Evolutionary conservation across 306 rosid species (phyloP).

Genomic region (Inga laurina): DNA sequence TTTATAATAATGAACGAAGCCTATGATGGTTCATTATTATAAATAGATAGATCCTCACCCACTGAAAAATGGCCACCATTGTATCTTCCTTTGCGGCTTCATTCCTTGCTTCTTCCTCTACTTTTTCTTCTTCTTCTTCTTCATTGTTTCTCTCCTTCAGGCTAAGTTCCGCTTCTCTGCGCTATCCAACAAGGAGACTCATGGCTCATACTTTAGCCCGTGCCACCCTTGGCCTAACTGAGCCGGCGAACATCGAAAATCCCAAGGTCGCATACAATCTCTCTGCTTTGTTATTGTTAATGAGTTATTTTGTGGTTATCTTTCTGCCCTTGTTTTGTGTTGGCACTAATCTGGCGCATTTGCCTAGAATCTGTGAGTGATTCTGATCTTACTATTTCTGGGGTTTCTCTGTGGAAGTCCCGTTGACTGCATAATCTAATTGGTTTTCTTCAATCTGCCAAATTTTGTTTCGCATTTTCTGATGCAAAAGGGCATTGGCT

Average conservation of each 20-base stretch:
- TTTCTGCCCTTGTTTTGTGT: neutral
- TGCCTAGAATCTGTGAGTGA: neutral
- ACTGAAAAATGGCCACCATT: conserved; percentile 57
- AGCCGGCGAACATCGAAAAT: conserved; percentile 49
- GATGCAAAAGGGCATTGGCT: neutral
- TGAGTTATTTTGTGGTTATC: neutral
- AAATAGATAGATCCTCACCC: conserved; percentile 39
- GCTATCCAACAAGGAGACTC: conserved; percentile 41
- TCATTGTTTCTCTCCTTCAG: conserved; percentile 37
- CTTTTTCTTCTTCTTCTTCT: conserved; percentile 34
- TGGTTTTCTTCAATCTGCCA: neutral
- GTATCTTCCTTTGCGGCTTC: conserved; percentile 49
- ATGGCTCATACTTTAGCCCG: conserved; percentile 69
- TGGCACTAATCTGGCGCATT: neutral
- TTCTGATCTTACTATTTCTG: neutral
- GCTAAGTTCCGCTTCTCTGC: conserved; percentile 40
- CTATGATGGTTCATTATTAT: conserved; percentile 46
- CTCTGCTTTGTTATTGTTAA: neutral
- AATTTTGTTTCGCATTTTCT: neutral
- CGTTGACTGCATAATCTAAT: neutral
- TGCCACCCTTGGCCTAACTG: conserved; percentile 89
- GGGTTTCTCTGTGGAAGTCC: conserved; percentile 2
- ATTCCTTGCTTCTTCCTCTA: conserved; percentile 29
- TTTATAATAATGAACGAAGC: no score
- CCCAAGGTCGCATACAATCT: conserved; percentile 48